These are phyloP conservation scores for Trametes hirsuta DNA, from an alignment of 1,284 basidiomycete species.

Conservation along the genomic window DNA sequence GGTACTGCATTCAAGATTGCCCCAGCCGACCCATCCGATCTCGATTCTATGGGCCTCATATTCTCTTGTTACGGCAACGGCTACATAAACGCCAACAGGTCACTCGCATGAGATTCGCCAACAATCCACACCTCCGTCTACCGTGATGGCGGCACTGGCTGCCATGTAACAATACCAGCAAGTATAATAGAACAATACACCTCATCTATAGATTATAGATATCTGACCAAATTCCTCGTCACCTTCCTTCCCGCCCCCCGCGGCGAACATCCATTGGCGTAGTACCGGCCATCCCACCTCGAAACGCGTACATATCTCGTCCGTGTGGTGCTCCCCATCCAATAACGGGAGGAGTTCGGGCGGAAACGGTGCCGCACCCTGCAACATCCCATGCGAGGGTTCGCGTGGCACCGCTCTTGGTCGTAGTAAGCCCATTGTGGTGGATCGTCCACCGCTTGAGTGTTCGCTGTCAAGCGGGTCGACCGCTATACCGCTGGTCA, in stretches of 20 bases:
- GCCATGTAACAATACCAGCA: neutral
- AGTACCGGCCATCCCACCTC: slow-evolving; percentile 85
- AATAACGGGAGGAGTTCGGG: slow-evolving; percentile 65
- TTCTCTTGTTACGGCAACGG: slow-evolving; percentile 83
- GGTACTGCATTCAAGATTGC: slow-evolving; percentile 60
- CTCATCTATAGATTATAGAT: slow-evolving; percentile 50
- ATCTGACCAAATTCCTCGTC: slow-evolving; percentile 54
- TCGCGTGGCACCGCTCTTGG: slow-evolving; percentile 47
- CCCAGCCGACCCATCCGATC: slow-evolving; percentile 50
- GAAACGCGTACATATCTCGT: slow-evolving; percentile 85
- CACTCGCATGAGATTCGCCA: slow-evolving; percentile 56
- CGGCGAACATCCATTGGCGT: slow-evolving; percentile 70
- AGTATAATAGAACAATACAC: neutral
- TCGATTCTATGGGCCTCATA: slow-evolving; percentile 56
- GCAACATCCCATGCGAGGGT: slow-evolving; percentile 35
- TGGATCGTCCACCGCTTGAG: slow-evolving; percentile 29
- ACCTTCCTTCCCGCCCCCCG: slow-evolving; percentile 57
- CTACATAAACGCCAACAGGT: slow-evolving; percentile 76
- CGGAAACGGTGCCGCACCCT: slow-evolving; percentile 45
- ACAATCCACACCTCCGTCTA: neutral
- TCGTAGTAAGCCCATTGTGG: slow-evolving; percentile 39
- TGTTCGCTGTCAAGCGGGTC: slow-evolving; percentile 34
- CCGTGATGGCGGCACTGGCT: neutral
- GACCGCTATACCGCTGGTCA: slow-evolving; percentile 15
- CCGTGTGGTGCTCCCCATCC: slow-evolving; percentile 89